phyloP scores from a whole-genome alignment of 108 stramenopile species.

The Ochromonas danica region DNA sequence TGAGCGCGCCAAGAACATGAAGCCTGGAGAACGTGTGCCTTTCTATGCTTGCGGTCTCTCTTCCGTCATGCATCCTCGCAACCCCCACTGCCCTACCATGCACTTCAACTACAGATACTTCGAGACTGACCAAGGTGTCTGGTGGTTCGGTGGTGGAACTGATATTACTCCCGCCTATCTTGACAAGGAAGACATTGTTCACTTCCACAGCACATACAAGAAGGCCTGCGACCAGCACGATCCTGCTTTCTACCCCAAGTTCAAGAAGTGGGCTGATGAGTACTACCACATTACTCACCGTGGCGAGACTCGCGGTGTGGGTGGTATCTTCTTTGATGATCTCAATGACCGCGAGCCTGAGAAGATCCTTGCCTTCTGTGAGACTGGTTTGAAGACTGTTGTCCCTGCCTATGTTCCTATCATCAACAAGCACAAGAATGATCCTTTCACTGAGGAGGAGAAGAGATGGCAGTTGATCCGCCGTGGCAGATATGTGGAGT shows the following conservation, averaged over 20 bases:
- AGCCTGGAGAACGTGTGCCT: constrained; percentile 77
- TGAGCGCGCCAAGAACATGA: constrained; percentile 83
- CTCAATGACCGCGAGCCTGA: constrained; percentile 88
- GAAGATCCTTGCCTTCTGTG: constrained; percentile 72
- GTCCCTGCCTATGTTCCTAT: constrained; percentile 88
- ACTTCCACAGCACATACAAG: constrained; percentile 98
- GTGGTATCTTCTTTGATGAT: constrained; percentile 99
- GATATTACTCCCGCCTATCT: constrained; percentile 98
- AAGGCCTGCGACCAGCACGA: constrained; percentile 96
- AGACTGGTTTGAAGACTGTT: constrained; percentile 79
- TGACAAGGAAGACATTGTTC: constrained; percentile 88
- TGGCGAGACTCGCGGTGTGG: constrained; percentile 90
- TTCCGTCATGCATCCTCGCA: constrained; percentile 96
- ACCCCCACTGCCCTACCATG: constrained; percentile 94
- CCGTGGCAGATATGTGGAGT: constrained; percentile 92
- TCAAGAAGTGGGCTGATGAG: constrained; percentile 97
- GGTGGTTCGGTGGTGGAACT: constrained; percentile 99
- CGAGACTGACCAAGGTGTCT: constrained; percentile 95
- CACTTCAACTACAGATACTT: constrained; percentile 99
- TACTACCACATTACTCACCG: constrained; percentile 93
- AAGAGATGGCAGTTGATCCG: constrained; percentile 94
- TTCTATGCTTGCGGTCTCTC: constrained; percentile 95
- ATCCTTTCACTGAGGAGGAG: constrained; percentile 78
- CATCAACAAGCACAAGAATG: constrained; percentile 61
- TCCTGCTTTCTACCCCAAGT: constrained; percentile 86